Conservation (phyloP, 164 flowering plant species). For the Stephania cephalantha region DNA sequence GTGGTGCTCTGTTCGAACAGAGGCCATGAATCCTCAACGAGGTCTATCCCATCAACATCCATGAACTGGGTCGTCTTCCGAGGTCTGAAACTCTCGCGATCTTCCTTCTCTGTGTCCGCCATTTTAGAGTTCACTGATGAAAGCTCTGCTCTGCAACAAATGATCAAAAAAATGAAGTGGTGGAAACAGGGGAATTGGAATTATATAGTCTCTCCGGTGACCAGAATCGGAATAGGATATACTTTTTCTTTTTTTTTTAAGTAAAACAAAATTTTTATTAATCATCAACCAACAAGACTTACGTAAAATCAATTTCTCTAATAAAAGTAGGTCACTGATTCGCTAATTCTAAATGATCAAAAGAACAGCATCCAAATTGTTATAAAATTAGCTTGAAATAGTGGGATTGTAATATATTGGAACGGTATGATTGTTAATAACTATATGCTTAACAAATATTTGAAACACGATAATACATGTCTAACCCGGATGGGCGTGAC, state of each 20-base stretch:
- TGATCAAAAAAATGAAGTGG: neutral
- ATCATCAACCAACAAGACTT: too few species aligned
- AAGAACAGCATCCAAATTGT: too few species aligned
- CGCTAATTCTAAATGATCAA: too few species aligned
- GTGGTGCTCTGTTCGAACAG: slow-evolving; percentile 39
- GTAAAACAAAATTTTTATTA: too few species aligned
- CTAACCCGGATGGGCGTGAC: too few species aligned
- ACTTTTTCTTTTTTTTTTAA: neutral
- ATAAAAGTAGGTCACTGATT: too few species aligned
- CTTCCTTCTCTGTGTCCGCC: slow-evolving; percentile 19
- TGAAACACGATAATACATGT: too few species aligned
- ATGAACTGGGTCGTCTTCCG: slow-evolving; percentile 18
- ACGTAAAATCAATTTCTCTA: too few species aligned
- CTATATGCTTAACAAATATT: too few species aligned
- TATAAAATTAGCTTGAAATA: too few species aligned
- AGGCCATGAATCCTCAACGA: slow-evolving; percentile 49
- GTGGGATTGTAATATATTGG: too few species aligned
- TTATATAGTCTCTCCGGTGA: neutral
- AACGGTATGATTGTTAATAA: too few species aligned
- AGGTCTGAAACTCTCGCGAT: neutral
- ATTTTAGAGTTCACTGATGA: neutral
- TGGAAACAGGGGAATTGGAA: neutral
- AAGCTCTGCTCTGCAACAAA: neutral
- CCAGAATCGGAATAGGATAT: neutral
- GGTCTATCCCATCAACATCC: slow-evolving; percentile 30